A percentile compares a stretch with the other conserved stretches of the same genome.
phyloP scores from a whole-genome alignment of 2,329 filamentous ascomycete genomes.

The Bipolaris cookei region DNA sequence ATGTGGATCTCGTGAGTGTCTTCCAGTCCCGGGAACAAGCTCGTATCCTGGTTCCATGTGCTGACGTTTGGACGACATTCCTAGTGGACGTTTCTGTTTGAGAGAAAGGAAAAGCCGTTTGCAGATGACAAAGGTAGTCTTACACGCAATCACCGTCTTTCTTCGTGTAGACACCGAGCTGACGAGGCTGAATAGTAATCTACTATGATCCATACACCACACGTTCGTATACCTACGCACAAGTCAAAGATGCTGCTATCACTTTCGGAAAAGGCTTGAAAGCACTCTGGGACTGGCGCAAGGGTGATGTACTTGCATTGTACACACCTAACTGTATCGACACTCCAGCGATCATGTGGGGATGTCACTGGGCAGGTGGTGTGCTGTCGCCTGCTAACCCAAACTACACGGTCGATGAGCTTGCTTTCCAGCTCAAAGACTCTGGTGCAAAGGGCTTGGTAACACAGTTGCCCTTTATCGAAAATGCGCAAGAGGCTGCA shows the following conservation, averaged over 20 bases:
- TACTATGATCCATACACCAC: conserved; percentile 76
- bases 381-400: conserved; percentile 86
- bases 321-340: conserved; percentile 86
- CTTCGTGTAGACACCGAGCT: conserved; percentile 2
- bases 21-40: conserved; percentile 2
- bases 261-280: conserved; percentile 83
- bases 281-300: conserved; percentile 76
- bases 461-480: conserved; percentile 73
- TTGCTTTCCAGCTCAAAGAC: conserved; percentile 83
- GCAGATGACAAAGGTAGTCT: conserved; percentile 73
- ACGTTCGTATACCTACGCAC: conserved; percentile 71
- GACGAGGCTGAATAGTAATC: conserved; percentile 63
- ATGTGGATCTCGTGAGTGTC: conserved; percentile 65
- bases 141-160: neutral
- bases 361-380: conserved; percentile 82
- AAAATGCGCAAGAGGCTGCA: conserved; percentile 71
- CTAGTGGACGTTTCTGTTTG: conserved; percentile 76
- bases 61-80: neutral
- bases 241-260: conserved; percentile 68
- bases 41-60: neutral
- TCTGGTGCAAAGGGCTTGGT: conserved; percentile 75
- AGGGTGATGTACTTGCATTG: conserved; percentile 80
- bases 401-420: conserved; percentile 80
- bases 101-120: conserved; percentile 68
- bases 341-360: conserved; percentile 77